These are phyloP conservation scores for Tylopilus sp. DNA, from an alignment of 1,284 basidiomycete species.

Conservation along the genomic window DNA sequence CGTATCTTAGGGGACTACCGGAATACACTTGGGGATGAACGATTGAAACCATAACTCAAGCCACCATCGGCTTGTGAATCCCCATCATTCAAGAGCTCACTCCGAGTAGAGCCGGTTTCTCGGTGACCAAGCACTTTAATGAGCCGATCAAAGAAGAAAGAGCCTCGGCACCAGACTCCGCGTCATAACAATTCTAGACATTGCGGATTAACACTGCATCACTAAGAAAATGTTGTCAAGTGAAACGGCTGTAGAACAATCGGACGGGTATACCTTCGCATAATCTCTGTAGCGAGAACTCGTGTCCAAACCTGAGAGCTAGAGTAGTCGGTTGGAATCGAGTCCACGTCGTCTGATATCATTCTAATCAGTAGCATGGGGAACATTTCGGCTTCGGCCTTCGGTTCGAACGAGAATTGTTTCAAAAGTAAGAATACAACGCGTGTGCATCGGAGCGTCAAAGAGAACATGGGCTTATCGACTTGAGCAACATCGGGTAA, in stretches of 20 bases:
- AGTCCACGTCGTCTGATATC: slow-evolving; percentile 65
- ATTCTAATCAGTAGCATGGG: slow-evolving; percentile 78
- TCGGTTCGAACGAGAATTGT: slow-evolving; percentile 82
- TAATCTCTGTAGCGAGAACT: slow-evolving; percentile 88
- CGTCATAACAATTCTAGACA: slow-evolving; percentile 82
- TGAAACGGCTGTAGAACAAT: background rate
- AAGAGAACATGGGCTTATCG: slow-evolving; percentile 81
- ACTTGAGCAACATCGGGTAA: slow-evolving; percentile 85
- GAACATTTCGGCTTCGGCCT: slow-evolving; percentile 83
- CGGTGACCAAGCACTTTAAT: slow-evolving; percentile 80
- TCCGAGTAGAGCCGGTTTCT: slow-evolving; percentile 83
- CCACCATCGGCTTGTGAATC: slow-evolving; percentile 43
- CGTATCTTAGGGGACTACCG: no score
- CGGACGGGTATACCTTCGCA: slow-evolving; percentile 62
- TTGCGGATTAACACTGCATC: slow-evolving; percentile 80
- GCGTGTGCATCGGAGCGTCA: slow-evolving; percentile 87
- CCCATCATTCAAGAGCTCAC: slow-evolving; percentile 79
- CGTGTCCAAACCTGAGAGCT: slow-evolving; percentile 75
- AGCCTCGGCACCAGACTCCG: slow-evolving; percentile 61
- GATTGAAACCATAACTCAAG: slow-evolving; percentile 51
- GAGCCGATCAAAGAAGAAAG: slow-evolving; percentile 80
- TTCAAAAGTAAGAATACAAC: slow-evolving; percentile 92
- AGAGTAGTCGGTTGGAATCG: slow-evolving; percentile 35
- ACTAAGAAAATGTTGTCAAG: slow-evolving; percentile 62
- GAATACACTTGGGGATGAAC: no score